Conservation (phyloP, 495 filamentous ascomycete species). For the Aspergillus sparsus region DNA sequence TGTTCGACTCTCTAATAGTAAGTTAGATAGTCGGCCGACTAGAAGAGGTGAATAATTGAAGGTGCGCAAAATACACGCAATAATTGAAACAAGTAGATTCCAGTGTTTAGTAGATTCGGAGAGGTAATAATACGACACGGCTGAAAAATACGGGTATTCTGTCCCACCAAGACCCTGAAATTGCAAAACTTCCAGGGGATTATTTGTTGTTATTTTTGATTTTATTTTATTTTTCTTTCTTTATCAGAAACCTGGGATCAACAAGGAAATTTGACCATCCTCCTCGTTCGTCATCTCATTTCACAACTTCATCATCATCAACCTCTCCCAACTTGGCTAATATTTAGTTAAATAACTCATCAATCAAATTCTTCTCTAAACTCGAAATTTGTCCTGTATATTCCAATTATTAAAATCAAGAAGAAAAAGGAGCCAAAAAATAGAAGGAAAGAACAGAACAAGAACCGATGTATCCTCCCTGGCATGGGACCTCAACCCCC, state of each 20-base stretch:
- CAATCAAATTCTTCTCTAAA: neutral
- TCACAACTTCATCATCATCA: neutral
- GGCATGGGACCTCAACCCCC: constrained; percentile 21
- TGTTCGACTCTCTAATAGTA: no score
- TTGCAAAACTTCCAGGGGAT: constrained; percentile 25
- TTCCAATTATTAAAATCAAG: constrained; percentile 4
- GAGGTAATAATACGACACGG: constrained; percentile 3
- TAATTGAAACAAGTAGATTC: no score
- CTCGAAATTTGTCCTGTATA: neutral
- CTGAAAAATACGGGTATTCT: constrained; percentile 20
- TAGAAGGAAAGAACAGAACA: neutral
- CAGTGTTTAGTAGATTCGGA: neutral
- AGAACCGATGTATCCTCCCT: constrained; percentile 29
- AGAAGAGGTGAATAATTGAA: no score
- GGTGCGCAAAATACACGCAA: no score
- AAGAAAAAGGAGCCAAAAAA: neutral
- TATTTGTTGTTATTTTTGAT: constrained; percentile 17
- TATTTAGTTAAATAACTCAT: neutral
- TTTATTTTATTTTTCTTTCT: constrained; percentile 2
- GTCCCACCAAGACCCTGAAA: constrained; percentile 14
- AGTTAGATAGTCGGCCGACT: no score
- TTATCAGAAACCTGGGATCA: constrained; percentile 2
- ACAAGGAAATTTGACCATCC: neutral
- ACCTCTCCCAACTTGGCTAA: neutral
- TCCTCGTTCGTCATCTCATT: neutral